These are phyloP conservation scores for Martiniozyma asiatica DNA, from an alignment of 1,139 yeast genomes.

Conservation along the genomic window DNA sequence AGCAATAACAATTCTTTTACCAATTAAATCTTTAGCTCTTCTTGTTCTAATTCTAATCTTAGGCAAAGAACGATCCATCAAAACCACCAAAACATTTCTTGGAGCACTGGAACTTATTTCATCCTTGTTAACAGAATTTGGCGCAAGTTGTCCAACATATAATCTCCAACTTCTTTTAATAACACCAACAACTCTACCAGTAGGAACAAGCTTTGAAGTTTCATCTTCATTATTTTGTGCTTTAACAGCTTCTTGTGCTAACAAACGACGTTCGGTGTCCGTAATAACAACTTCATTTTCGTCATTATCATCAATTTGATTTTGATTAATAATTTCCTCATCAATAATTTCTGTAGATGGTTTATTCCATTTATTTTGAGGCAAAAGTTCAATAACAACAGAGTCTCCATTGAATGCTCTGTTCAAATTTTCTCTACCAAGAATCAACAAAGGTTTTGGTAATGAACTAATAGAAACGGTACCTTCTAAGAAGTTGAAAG, in stretches of 20 bases:
- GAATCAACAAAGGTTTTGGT: constrained; percentile 68
- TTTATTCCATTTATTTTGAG: constrained; percentile 77
- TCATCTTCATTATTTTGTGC: constrained; percentile 35
- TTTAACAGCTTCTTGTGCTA: constrained; percentile 64
- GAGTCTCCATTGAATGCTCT: constrained; percentile 88
- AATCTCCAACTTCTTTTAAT: constrained; percentile 90
- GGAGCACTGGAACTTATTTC: constrained; percentile 43
- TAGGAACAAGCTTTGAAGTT: constrained; percentile 57
- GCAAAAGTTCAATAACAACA: constrained; percentile 82
- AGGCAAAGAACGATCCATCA: constrained; percentile 86
- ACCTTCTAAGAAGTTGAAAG: constrained; percentile 85
- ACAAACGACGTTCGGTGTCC: constrained; percentile 62
- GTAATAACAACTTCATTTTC: constrained; percentile 42
- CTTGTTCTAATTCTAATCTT: constrained; percentile 79
- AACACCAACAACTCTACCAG: constrained; percentile 85
- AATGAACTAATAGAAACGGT: constrained; percentile 62
- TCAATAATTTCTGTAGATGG: constrained; percentile 75
- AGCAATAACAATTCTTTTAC: constrained; percentile 83
- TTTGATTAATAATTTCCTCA: constrained; percentile 52
- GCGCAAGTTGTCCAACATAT: constrained; percentile 89
- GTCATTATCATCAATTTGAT: constrained; percentile 48
- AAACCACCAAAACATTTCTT: constrained; percentile 68
- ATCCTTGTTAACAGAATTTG: constrained; percentile 52
- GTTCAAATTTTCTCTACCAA: constrained; percentile 77
- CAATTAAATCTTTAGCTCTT: constrained; percentile 67